Evolutionary conservation across 1,284 basidiomycete genomes (phyloP).

Genomic region (Puccinia sorghi): DNA sequence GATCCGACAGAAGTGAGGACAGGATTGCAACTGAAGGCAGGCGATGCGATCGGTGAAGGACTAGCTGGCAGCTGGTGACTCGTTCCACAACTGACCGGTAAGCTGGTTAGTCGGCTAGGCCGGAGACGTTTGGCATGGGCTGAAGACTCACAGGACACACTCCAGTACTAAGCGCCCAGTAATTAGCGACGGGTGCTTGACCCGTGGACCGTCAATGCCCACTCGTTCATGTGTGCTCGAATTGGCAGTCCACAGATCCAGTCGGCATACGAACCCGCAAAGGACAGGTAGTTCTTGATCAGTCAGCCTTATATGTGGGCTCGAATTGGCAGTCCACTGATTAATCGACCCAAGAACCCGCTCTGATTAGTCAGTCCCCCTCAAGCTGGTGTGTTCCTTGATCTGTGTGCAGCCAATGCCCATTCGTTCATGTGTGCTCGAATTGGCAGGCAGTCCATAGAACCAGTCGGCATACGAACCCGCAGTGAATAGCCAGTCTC

Average conservation of each 20-base stretch:
- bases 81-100: no score
- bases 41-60: no score
- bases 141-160: no score
- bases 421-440: not conserved
- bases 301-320: not conserved
- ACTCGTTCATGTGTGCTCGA: not conserved
- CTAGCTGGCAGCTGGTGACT: no score
- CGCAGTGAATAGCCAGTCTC: slow-evolving; percentile 19
- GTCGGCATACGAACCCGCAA: slow-evolving; percentile 5
- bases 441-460: not conserved
- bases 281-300: not conserved
- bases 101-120: no score
- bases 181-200: no score
- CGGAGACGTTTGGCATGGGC: no score
- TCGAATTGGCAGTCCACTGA: not conserved
- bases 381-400: not conserved
- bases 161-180: no score
- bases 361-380: slow-evolving; percentile 10
- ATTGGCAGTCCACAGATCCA: not conserved
- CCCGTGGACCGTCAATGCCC: not conserved
- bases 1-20: no score
- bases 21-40: no score
- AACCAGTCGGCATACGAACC: not conserved
- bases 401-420: not conserved
- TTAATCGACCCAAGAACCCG: not conserved